Base-by-base conservation (phyloP, 768 basidiomycete genomes). In the Rhodosporidiobolus sp. region DNA sequence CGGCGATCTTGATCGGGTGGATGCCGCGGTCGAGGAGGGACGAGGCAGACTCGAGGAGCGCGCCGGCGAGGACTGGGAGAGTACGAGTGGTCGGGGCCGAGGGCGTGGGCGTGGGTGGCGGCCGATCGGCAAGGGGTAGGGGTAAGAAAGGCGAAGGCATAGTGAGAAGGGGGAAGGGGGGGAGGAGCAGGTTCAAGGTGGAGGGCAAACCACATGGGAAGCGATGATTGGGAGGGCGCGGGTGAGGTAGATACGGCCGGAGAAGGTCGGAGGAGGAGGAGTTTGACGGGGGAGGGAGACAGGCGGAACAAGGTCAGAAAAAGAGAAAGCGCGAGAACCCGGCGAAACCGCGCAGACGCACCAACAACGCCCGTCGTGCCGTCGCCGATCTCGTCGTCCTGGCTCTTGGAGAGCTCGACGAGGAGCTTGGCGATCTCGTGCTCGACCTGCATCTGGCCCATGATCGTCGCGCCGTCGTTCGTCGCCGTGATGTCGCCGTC, bases 401-500 rank as follows among this genome's bases (percentile, higher is more conserved):
- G 96, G 80, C 91, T 93, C 84, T 94, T 95, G 26, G 92, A 94
- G 53, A 98, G 85, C 79, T 97, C 91, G 3, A 99, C 96, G 46
- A 99, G 86, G 56, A 99, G 86, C 83, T 96, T 99, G 70, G 96
- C 96, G 79, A 99, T 95, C 84, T 95, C 95, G 80, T 99, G 95
- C 79, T 98, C 95, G 63, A 98, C 94, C 73, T 96, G 92, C 94
- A 99, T 97, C 84, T 97, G 95, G 32, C 93, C 88, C 67, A 99
- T 85, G 77, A 99, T 99, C 32, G 96, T 99, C 11, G 96, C 96
- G 61, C 96, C 96, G 82, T 99, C 96, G 82, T 99, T 99, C 22
- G 96, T 98, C 49, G 98, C 95, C 45, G 94, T 98, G 79, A 99
- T 98, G 78, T 99, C 96, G 60, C 96, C 96, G 84, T 98, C 96